Evolutionary conservation across 306 rosid species (phyloP).

Genomic region (Datisca glomerata): DNA sequence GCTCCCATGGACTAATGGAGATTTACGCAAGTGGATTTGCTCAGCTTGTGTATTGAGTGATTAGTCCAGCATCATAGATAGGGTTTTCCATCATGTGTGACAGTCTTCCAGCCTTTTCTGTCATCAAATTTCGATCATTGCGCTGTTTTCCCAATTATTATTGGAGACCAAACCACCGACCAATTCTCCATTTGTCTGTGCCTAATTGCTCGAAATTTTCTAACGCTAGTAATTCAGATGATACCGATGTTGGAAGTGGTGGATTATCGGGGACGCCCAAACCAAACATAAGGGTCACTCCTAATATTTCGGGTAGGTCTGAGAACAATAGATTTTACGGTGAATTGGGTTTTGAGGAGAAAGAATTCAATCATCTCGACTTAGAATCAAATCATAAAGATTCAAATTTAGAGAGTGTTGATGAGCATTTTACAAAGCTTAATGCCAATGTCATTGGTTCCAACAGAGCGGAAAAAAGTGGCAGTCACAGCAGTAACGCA

Average conservation of each 20-base stretch:
- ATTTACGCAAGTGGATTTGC: no score
- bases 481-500: conserved; percentile 5
- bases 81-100: conserved; percentile 26
- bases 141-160: conserved; percentile 8
- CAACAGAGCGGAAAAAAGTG: neutral
- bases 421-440: neutral
- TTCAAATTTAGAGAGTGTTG: conserved; percentile 5
- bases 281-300: conserved; percentile 5
- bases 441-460: conserved; percentile 9
- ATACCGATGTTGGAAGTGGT: conserved; percentile 8
- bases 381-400: conserved; percentile 15
- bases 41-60: no score
- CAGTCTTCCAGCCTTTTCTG: conserved; percentile 12
- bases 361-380: conserved; percentile 14
- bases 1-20: no score
- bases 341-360: conserved; percentile 41
- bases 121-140: conserved; percentile 23
- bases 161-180: conserved; percentile 11
- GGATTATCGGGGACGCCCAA: neutral
- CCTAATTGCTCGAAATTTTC: conserved; percentile 12
- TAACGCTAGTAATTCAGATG: conserved; percentile 7
- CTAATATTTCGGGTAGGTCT: conserved; percentile 12
- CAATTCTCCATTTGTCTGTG: conserved; percentile 1
- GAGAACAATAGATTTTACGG: conserved; percentile 15
- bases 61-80: no score